A percentile compares a stretch with the other conserved stretches of the same genome.
Evolutionary conservation across 352 stramenopile genomes (phyloP).

Genomic region (Globisporangium irregulare): DNA sequence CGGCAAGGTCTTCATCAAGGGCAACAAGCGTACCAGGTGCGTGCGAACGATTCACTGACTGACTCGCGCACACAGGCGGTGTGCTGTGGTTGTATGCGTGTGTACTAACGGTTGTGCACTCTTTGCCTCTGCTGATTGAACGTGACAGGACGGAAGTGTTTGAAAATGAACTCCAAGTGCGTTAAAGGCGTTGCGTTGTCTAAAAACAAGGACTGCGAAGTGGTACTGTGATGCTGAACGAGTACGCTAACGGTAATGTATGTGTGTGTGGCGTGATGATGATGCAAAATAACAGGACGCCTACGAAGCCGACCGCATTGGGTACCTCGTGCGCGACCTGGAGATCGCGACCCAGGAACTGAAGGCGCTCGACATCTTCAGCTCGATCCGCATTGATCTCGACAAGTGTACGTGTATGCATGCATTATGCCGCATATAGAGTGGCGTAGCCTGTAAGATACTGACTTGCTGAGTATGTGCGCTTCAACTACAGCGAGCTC

Average conservation of each 20-base stretch:
- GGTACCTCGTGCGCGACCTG: constrained; percentile 56
- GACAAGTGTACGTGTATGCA: constrained; percentile 46
- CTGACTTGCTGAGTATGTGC: background rate
- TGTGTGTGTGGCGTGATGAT: background rate
- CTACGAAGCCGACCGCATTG: constrained; percentile 67
- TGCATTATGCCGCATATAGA: background rate
- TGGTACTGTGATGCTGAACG: too few species aligned
- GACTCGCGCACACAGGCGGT: background rate
- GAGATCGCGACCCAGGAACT: constrained; percentile 64
- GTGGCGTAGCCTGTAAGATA: too few species aligned
- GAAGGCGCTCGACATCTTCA: constrained; percentile 80
- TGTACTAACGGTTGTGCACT: background rate
- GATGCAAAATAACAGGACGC: constrained; percentile 28
- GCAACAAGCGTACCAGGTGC: constrained; percentile 85
- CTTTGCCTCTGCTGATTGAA: background rate
- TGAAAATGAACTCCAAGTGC: constrained; percentile 82
- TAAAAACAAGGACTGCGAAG: too few species aligned
- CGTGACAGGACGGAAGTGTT: constrained; percentile 68
- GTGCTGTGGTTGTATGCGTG: background rate
- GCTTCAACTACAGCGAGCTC: constrained; percentile 46
- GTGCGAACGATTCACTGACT: constrained; percentile 7
- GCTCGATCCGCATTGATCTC: constrained; percentile 77
- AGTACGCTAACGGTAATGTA: background rate
- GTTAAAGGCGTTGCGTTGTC: background rate
- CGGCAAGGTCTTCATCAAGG: constrained; percentile 84